These are phyloP conservation scores for Vitis hybrid DNA, from an alignment of 177 flowering plant genomes.

Conservation along the genomic window DNA sequence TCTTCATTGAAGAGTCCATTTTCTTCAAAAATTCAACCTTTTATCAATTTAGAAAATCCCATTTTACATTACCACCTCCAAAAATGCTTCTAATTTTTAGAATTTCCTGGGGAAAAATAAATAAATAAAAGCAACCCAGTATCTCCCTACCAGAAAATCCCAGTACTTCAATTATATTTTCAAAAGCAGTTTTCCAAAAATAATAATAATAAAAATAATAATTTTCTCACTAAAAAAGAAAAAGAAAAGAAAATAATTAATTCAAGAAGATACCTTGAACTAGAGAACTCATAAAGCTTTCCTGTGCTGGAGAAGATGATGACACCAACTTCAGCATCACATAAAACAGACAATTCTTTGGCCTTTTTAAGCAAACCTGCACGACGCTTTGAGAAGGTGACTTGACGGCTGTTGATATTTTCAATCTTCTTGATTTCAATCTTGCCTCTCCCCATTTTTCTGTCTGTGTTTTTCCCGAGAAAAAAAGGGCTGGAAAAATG, in stretches of 20 bases:
- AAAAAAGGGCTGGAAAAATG: neutral
- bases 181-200: neutral
- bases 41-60: no score
- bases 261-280: slow-evolving; percentile 16
- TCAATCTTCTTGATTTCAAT: slow-evolving; percentile 33
- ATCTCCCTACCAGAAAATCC: no score
- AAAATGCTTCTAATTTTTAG: no score
- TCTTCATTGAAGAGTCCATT: no score
- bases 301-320: slow-evolving; percentile 31
- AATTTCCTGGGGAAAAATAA: no score
- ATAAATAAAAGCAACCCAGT: no score
- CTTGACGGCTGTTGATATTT: slow-evolving; percentile 32
- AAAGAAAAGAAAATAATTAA: neutral
- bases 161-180: neutral
- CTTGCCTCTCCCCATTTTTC: slow-evolving; percentile 28
- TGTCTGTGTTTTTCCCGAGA: neutral
- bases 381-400: slow-evolving; percentile 32
- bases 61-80: no score
- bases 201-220: neutral
- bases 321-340: slow-evolving; percentile 32
- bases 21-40: no score
- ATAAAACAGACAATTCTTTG: slow-evolving; percentile 23
- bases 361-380: slow-evolving; percentile 34
- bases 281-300: slow-evolving; percentile 28
- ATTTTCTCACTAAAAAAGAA: neutral